Evolutionary conservation across 306 rosid species (phyloP), one percentile per base, ranked within the genome.

Genomic region (Prunus mume): DNA sequence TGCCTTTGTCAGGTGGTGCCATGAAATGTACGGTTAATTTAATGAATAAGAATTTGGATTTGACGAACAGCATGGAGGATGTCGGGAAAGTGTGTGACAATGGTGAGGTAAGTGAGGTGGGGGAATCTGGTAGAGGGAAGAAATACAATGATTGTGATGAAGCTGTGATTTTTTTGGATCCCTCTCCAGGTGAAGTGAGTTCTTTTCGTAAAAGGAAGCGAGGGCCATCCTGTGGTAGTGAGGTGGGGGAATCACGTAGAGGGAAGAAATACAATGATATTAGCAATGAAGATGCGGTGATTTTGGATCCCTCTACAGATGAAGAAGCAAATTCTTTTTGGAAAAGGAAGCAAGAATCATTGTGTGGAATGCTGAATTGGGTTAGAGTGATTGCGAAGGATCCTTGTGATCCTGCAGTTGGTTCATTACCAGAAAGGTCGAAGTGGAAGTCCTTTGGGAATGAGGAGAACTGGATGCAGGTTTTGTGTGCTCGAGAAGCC

Each of bases 381-480:
- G 61, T 92, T 67, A 74, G 65, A 3, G 32, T 34, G 27, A 65
- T 58, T 49, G 99, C 97, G 2, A 82, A 63, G 72, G 78, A 90
- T 78, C 96, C 99, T 32, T 83, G 84, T 78, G 90, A 83, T 83
- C 88, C 91, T 38, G 82, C 28, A 11, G 77, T 86, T 74, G 90
- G 91, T 79, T 71, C 51, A 19, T 51, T 92, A 30, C 93, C 95
- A 19, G 89, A 89, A 60, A 82, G 73, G 79, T 52, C 88, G 7
- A 88, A 85, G 78, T 90, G 97, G 93, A 91, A 76, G 76, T 85
- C 87, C 69, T 65, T 28, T 49, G 77, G 79, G 30, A 76, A 76
- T 57, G 84, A 77, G 76, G 85, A 83, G 78, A 62, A 49, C 25
- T 95, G 95, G 97, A 90, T 85, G 85, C 87, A 81, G 82, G 86